Evolutionary conservation across 805 yeast genomes (phyloP).

Genomic region (Saturnispora dispora): DNA sequence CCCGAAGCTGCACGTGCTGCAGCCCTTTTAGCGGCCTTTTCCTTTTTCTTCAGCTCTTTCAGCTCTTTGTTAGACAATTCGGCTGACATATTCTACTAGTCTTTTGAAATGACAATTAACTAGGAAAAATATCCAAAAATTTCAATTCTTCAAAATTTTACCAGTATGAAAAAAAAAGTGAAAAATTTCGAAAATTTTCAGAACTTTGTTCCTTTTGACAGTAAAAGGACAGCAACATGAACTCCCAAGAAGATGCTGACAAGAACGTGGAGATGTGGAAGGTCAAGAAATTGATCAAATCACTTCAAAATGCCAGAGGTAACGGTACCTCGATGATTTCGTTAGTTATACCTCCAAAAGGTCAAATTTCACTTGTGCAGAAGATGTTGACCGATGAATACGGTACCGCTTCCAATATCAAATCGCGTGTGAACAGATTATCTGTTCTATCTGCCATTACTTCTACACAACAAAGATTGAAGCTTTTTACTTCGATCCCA

Average conservation of each 20-base stretch:
- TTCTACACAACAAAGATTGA: slow-evolving; percentile 93
- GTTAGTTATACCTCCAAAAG: slow-evolving; percentile 88
- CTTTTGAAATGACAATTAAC: not conserved
- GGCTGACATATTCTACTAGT: not conserved
- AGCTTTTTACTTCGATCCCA: slow-evolving; percentile 83
- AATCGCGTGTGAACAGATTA: slow-evolving; percentile 93
- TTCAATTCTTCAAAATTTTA: not conserved
- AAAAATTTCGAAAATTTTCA: slow-evolving; percentile 29
- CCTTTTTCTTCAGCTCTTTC: slow-evolving; percentile 8
- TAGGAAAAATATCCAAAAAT: not conserved
- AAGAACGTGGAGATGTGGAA: slow-evolving; percentile 98
- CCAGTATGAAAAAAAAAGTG: not conserved
- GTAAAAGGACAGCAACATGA: slow-evolving; percentile 19
- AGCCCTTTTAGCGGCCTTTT: slow-evolving; percentile 5
- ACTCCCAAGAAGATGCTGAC: slow-evolving; percentile 75
- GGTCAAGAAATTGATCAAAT: slow-evolving; percentile 87
- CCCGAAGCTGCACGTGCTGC: not conserved
- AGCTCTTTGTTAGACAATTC: slow-evolving; percentile 9
- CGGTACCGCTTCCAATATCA: slow-evolving; percentile 97
- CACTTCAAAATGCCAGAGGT: slow-evolving; percentile 87
- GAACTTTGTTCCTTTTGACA: slow-evolving; percentile 58
- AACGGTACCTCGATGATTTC: slow-evolving; percentile 99
- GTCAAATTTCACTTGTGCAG: slow-evolving; percentile 80
- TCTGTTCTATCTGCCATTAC: slow-evolving; percentile 96
- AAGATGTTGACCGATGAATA: slow-evolving; percentile 96